phyloP scores from a whole-genome alignment of 495 filamentous ascomycete species.

The Aspergillus avenaceus region DNA sequence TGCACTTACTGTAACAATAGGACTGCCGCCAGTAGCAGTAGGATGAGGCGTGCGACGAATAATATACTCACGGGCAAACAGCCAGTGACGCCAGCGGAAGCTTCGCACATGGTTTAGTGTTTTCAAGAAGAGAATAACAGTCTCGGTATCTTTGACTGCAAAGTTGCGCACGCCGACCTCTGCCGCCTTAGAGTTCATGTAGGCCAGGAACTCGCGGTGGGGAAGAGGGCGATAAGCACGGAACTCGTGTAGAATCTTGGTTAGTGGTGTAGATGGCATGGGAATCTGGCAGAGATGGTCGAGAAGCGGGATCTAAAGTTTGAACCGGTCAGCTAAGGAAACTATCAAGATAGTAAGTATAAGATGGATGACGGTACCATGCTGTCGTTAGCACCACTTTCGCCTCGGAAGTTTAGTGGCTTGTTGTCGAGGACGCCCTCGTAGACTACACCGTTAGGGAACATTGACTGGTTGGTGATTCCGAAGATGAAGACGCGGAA shows the following conservation, averaged over 20 bases:
- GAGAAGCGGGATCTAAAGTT: conserved; percentile 71
- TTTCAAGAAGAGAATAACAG: conserved; percentile 62
- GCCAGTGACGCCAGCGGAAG: conserved; percentile 92
- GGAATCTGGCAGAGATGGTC: conserved; percentile 76
- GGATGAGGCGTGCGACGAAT: conserved; percentile 77
- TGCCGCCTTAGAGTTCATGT: conserved; percentile 55
- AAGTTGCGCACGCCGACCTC: conserved; percentile 57
- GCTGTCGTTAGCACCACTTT: conserved; percentile 86
- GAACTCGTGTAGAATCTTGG: conserved; percentile 81
- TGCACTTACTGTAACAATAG: conserved; percentile 70
- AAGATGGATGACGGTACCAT: conserved; percentile 43
- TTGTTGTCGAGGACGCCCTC: conserved; percentile 69
- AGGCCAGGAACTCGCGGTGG: conserved; percentile 76
- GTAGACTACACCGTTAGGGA: conserved; percentile 84
- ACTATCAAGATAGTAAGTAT: background rate
- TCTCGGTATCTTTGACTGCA: conserved; percentile 50
- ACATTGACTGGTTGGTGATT: conserved; percentile 86
- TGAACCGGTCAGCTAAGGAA: too few relatives aligned
- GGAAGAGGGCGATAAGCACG: conserved; percentile 78
- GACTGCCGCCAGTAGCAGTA: conserved; percentile 85
- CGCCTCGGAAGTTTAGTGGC: conserved; percentile 73
- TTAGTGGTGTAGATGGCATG: conserved; percentile 82
- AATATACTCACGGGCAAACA: conserved; percentile 93
- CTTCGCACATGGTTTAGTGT: conserved; percentile 80
- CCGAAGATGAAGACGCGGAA: conserved; percentile 96